phyloP scores from a whole-genome alignment of 2,329 filamentous ascomycete species.

The Fusarium sp. region DNA sequence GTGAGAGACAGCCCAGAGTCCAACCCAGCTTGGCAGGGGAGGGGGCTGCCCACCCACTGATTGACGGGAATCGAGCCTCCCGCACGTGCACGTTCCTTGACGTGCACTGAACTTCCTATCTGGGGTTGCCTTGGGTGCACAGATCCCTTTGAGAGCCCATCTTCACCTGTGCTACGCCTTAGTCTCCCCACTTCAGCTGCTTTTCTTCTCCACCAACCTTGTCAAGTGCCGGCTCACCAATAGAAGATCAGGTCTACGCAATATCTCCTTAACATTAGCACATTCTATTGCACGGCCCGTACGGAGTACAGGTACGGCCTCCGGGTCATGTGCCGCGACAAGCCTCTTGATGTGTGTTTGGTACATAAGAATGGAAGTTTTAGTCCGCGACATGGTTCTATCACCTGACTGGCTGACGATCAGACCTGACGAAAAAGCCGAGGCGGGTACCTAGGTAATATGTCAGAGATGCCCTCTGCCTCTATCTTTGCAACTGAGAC shows the following conservation, averaged over 20 bases:
- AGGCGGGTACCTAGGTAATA: not conserved
- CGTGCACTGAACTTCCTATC: conserved; percentile 27
- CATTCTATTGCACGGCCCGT: not conserved
- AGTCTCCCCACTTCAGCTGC: conserved; percentile 23
- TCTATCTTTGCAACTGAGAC: not conserved
- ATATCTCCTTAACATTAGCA: not conserved
- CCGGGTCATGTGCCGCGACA: not conserved
- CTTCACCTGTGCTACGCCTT: conserved; percentile 19
- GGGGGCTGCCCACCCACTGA: conserved; percentile 16
- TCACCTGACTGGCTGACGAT: not conserved
- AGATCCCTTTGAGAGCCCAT: conserved; percentile 15
- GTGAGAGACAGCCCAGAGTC: not conserved
- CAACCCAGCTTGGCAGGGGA: conserved; percentile 26
- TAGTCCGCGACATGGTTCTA: not conserved
- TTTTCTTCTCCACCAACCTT: not conserved
- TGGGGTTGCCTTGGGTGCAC: conserved; percentile 12
- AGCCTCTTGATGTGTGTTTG: not conserved
- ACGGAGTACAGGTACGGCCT: not conserved
- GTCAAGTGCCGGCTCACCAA: conserved; percentile 26
- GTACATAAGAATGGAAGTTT: not conserved
- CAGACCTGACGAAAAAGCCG: not conserved
- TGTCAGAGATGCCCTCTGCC: not conserved
- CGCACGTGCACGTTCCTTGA: conserved; percentile 35
- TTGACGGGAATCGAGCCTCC: conserved; percentile 37
- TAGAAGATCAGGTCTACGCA: conserved; percentile 1